Evolutionary conservation across 2,329 filamentous ascomycete species (phyloP), one percentile per base, ranked within the genome.

Genomic region (Alternaria atra): DNA sequence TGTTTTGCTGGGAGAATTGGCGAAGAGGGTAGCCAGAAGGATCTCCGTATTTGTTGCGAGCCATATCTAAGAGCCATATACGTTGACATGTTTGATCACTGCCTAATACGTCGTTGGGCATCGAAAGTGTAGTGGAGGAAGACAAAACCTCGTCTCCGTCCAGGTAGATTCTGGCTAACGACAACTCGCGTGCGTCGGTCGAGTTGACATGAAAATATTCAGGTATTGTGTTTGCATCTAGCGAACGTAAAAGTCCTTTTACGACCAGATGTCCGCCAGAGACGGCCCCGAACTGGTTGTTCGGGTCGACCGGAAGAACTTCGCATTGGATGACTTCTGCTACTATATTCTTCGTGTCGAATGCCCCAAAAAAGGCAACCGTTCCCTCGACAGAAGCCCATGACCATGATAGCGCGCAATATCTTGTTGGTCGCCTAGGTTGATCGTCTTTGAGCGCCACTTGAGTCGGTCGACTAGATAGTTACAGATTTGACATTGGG

Each of bases 341-440:
- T 48, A 43, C 23, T 4, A 43, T 6, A n/a, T n/a, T 1, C 40
- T 43, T 12, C n/a, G 12, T 15, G 3, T n/a, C 1, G 6, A n/a
- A 43, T 6, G 40, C 6, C 4, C 40, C 40, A 5, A 12, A 20
- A n/a, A 43, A 48, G n/a, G 8, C 17, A 32, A 48, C 13, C 2
- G 46, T 20, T n/a, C 30, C 46, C 10, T 48, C 46, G 17, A 48
- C 17, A 4, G 46, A 48, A 23, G 46, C 30, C 46, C 46, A 48
- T 10, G 46, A 48, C 46, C 46, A 48, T n/a, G 46, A 35, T 48
- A 30, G 46, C 17, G 46, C 46, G 13, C 46, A 30, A 48, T 34
- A 35, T 25, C 4, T 25, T 7, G 30, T 23, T 23, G 46, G 30
- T n/a, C 46, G 29, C n/a, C 17, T 35, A 25, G 12, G 1, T 12